Percentiles rank a stretch among this genome's conserved stretches.
Evolutionary conservation across 148 eudicot species (phyloP).

Genomic region (Gaultheria prostrata): DNA sequence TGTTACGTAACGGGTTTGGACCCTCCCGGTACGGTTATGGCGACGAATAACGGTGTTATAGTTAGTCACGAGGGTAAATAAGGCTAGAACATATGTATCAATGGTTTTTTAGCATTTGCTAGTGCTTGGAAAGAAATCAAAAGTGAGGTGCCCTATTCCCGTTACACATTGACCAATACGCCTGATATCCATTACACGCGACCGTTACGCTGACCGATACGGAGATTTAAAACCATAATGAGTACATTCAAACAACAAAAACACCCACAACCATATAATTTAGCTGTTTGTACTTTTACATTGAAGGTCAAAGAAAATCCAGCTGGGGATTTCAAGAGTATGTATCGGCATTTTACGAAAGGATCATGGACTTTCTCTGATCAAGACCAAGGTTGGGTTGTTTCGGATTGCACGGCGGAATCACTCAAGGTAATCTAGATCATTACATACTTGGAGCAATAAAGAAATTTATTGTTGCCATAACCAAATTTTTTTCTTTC

Average conservation of each 20-base stretch:
- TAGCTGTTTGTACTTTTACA: background rate
- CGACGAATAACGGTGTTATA: too few relatives aligned
- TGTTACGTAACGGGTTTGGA: too few relatives aligned
- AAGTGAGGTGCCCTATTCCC: too few relatives aligned
- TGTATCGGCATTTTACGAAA: slow-evolving; percentile 46
- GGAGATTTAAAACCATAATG: too few relatives aligned
- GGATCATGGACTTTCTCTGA: slow-evolving; percentile 54
- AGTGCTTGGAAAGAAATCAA: too few relatives aligned
- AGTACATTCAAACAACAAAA: background rate
- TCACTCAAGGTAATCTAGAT: slow-evolving; percentile 29
- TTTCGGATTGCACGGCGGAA: slow-evolving; percentile 46
- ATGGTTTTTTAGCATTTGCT: too few relatives aligned
- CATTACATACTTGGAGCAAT: background rate
- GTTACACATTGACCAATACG: too few relatives aligned
- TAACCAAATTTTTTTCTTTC: background rate
- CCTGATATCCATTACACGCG: too few relatives aligned
- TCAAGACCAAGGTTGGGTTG: slow-evolving; percentile 49
- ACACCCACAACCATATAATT: background rate
- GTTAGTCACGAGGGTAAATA: too few relatives aligned
- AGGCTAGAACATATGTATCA: too few relatives aligned
- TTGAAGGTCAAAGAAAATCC: slow-evolving; percentile 41
- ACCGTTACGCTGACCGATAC: too few relatives aligned
- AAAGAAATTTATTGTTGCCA: background rate
- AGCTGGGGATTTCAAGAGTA: slow-evolving; percentile 27
- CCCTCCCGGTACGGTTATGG: too few relatives aligned